phyloP scores from a whole-genome alignment of 345 rosid species.

The Lepidium sativum region DNA sequence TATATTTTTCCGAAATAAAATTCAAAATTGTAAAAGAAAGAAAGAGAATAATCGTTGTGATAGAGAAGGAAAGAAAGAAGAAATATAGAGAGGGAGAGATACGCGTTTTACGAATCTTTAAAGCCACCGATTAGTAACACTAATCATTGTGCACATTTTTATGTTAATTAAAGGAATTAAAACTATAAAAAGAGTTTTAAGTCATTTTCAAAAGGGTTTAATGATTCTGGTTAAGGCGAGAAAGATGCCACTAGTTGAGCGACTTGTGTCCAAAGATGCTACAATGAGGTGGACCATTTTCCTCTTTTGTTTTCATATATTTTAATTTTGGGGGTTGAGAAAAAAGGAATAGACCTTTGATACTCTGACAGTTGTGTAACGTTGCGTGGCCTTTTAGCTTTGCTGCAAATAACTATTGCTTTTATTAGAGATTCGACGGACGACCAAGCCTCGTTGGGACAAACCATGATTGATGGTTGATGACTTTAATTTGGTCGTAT shows the following conservation, averaged over 20 bases:
- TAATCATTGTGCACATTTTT: slow-evolving; percentile 3
- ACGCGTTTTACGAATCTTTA: slow-evolving; percentile 16
- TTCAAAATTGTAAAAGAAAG: not conserved
- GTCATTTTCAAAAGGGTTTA: slow-evolving; percentile 5
- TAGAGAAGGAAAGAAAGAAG: not conserved
- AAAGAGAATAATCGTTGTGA: not conserved
- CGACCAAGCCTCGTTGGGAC: slow-evolving; percentile 13
- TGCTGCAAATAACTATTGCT: slow-evolving; percentile 4
- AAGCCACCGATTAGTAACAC: slow-evolving; percentile 20
- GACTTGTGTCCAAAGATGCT: too few species aligned
- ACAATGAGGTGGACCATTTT: slow-evolving; percentile 19
- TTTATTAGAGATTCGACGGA: slow-evolving; percentile 18
- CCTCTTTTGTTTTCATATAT: not conserved
- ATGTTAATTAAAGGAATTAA: not conserved
- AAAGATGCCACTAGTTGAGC: slow-evolving; percentile 15
- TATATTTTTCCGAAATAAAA: not conserved
- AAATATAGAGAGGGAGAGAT: not conserved
- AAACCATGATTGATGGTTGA: slow-evolving; percentile 16
- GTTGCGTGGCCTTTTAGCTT: slow-evolving; percentile 20
- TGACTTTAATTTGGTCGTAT: not conserved
- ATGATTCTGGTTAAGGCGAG: slow-evolving; percentile 9
- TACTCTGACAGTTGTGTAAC: slow-evolving; percentile 14
- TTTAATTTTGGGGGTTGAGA: not conserved
- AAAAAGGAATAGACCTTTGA: not conserved
- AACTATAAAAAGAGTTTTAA: not conserved